Conservation (phyloP, 2,329 filamentous ascomycete species). For the Pezicula carpinea region DNA sequence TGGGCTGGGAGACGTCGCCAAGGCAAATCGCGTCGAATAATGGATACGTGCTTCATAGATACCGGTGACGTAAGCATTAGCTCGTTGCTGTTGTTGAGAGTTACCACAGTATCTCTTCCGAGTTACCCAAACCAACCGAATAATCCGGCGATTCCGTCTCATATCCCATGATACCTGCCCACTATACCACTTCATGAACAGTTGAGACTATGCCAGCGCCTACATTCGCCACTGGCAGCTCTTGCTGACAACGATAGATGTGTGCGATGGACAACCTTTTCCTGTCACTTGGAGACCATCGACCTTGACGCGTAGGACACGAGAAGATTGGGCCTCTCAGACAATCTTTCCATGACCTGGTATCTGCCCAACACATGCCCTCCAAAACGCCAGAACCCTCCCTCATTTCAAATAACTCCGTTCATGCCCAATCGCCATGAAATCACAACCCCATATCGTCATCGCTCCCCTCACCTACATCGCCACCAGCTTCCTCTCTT, state of each 20-base stretch:
- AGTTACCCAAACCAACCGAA: neutral
- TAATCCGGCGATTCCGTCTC: neutral
- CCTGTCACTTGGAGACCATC: neutral
- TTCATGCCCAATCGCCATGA: neutral
- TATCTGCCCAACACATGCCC: no score
- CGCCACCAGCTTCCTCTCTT: constrained; percentile 60
- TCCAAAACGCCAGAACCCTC: no score
- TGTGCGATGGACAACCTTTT: neutral
- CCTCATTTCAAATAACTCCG: neutral
- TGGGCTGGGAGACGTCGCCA: no score
- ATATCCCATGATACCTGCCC: neutral
- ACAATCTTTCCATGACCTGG: no score
- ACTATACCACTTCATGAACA: neutral
- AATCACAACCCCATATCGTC: constrained; percentile 33
- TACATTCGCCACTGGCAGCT: neutral
- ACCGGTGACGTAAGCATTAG: neutral
- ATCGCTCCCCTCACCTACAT: constrained; percentile 54
- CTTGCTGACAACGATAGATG: neutral
- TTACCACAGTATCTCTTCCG: neutral
- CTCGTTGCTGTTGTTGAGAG: neutral
- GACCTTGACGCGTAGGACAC: neutral
- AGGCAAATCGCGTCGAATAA: no score
- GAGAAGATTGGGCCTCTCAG: neutral
- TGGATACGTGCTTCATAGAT: neutral
- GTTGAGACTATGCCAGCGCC: neutral